Evolutionary conservation across 2,329 filamentous ascomycete genomes (phyloP).

Genomic region (Blumeriella jaapii): DNA sequence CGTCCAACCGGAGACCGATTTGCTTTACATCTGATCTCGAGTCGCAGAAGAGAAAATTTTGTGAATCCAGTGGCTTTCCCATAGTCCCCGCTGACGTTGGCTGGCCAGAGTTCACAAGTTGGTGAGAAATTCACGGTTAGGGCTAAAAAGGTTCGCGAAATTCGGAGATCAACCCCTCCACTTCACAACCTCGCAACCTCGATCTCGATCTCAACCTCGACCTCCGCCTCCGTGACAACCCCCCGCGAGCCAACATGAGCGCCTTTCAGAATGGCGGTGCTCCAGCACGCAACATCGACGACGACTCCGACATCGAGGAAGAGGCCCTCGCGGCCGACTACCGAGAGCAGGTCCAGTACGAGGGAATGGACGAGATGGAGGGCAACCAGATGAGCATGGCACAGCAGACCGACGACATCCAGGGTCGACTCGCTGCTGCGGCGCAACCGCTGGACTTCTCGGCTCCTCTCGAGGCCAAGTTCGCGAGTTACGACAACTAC

Average conservation of each 20-base stretch:
- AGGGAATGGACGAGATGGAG: conserved; percentile 75
- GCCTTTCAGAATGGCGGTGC: conserved; percentile 49
- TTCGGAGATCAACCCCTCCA: conserved; percentile 18
- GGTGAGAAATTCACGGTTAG: neutral
- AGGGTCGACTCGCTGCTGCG: conserved; percentile 80
- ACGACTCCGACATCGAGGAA: conserved; percentile 92
- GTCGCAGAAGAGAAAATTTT: too few relatives aligned
- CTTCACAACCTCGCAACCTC: conserved; percentile 2
- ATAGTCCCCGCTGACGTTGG: too few relatives aligned
- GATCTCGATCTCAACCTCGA: conserved; percentile 1
- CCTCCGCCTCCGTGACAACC: conserved; percentile 5
- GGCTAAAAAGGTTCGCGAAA: too few relatives aligned
- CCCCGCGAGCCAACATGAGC: conserved; percentile 37
- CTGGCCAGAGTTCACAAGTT: too few relatives aligned
- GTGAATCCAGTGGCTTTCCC: too few relatives aligned
- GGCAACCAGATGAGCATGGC: conserved; percentile 57
- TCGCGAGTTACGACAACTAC: conserved; percentile 98
- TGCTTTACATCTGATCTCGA: too few relatives aligned
- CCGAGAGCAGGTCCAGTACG: conserved; percentile 89
- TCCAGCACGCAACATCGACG: conserved; percentile 50
- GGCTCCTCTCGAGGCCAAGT: conserved; percentile 90
- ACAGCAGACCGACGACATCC: conserved; percentile 79
- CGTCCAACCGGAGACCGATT: too few relatives aligned
- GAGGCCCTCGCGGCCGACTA: conserved; percentile 93
- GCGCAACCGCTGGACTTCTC: conserved; percentile 94